These are phyloP conservation scores for Neurospora tetrasperma DNA, from an alignment of 495 filamentous ascomycete species.

Conservation along the genomic window DNA sequence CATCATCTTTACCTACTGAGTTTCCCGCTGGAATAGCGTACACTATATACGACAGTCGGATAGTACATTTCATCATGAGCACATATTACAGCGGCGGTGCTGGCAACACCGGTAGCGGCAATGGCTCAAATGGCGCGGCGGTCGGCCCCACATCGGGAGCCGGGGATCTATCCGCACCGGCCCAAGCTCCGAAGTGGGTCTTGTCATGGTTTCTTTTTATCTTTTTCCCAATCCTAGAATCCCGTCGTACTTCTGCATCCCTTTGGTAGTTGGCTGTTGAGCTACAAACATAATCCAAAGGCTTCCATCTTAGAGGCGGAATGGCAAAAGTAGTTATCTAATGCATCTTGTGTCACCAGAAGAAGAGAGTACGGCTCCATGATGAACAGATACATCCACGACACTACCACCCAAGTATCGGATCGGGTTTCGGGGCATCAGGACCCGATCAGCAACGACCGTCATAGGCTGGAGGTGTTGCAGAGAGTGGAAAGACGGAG, in stretches of 20 bases:
- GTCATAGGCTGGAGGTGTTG: neutral
- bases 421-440: conserved; percentile 6
- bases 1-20: neutral
- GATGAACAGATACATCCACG: conserved; percentile 6
- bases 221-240: neutral
- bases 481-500: neutral
- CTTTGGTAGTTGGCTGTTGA: neutral
- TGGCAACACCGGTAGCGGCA: neutral
- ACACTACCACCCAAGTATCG: neutral
- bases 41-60: no score
- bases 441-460: neutral
- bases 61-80: neutral
- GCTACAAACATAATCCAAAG: neutral
- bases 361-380: neutral
- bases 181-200: neutral
- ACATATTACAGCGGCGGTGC: neutral
- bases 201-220: neutral
- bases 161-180: neutral
- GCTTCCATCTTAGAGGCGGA: neutral
- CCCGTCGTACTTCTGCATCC: neutral
- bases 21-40: neutral
- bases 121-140: neutral
- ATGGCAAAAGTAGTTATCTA: neutral
- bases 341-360: neutral
- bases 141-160: neutral